A percentile compares a stretch with the other conserved stretches of the same genome.
These are phyloP conservation scores for Taiozyma sp. DNA, from an alignment of 1,139 yeast genomes.

Conservation along the genomic window DNA sequence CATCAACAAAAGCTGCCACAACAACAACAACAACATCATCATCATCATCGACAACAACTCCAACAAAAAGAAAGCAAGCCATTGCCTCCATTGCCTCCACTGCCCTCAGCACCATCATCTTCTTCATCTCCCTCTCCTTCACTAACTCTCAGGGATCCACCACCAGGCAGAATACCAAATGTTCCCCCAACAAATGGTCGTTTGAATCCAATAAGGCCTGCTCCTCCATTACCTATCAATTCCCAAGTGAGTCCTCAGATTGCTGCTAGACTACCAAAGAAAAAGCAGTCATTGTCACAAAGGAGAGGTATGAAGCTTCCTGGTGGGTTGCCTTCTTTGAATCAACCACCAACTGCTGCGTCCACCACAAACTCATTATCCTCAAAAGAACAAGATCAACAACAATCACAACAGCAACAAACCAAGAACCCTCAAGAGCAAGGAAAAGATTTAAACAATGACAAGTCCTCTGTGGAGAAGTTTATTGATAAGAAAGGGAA, in stretches of 20 bases:
- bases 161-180: neutral
- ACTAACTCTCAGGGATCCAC: neutral
- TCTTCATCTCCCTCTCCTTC: neutral
- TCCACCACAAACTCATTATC: neutral
- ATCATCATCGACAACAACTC: neutral
- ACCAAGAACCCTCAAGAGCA: neutral
- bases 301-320: conserved; percentile 40
- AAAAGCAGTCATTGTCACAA: conserved; percentile 50
- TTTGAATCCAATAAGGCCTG: conserved; percentile 16
- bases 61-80: conserved; percentile 5
- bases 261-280: conserved; percentile 25
- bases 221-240: conserved; percentile 17
- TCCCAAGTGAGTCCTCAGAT: conserved; percentile 24
- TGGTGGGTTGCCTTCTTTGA: conserved; percentile 18
- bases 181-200: conserved; percentile 5
- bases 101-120: neutral
- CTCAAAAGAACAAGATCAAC: neutral
- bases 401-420: neutral
- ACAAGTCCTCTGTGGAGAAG: conserved; percentile 17
- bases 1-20: neutral
- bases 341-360: neutral
- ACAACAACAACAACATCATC: neutral
- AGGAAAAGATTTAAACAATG: neutral
- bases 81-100: conserved; percentile 5
- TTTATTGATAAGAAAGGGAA: conserved; percentile 20